phyloP scores from a whole-genome alignment of 2,329 filamentous ascomycete species.

The Neofusicoccum ribis region DNA sequence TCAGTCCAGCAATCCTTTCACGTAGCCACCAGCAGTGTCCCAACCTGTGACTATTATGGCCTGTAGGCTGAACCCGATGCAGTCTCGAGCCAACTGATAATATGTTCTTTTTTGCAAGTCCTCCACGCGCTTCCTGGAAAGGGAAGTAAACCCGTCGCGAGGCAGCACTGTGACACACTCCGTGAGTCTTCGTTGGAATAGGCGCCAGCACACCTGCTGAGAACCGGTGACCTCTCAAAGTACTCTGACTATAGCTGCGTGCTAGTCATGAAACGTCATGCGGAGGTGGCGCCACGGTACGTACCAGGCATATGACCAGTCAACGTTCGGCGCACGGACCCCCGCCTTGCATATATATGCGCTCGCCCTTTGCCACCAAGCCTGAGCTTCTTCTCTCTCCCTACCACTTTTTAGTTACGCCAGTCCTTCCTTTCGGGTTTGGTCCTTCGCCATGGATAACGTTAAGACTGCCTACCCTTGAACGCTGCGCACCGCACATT shows the following conservation, averaged over 20 bases:
- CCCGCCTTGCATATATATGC: neutral
- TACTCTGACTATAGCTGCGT: neutral
- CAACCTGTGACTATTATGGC: no score
- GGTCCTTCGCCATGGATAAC: neutral
- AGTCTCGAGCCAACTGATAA: no score
- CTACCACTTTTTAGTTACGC: neutral
- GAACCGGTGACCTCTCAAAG: neutral
- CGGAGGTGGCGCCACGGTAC: slow-evolving; percentile 7
- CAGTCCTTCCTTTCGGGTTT: neutral
- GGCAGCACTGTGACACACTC: no score
- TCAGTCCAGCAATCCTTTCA: no score
- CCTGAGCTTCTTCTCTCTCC: neutral
- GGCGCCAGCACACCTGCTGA: neutral
- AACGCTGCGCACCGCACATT: neutral
- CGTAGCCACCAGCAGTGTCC: no score
- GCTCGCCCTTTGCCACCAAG: neutral
- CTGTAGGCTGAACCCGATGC: no score
- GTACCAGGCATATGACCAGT: slow-evolving; percentile 7
- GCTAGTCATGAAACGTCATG: slow-evolving; percentile 4
- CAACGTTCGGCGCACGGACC: neutral
- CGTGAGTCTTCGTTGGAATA: no score
- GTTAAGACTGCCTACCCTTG: neutral
- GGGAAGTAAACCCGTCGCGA: no score
- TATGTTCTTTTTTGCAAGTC: no score
- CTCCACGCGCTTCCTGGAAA: no score